A percentile compares a stretch with the other conserved stretches of the same genome.
Evolutionary conservation across 1,284 basidiomycete genomes (phyloP).

Genomic region (Papiliotrema laurentii): DNA sequence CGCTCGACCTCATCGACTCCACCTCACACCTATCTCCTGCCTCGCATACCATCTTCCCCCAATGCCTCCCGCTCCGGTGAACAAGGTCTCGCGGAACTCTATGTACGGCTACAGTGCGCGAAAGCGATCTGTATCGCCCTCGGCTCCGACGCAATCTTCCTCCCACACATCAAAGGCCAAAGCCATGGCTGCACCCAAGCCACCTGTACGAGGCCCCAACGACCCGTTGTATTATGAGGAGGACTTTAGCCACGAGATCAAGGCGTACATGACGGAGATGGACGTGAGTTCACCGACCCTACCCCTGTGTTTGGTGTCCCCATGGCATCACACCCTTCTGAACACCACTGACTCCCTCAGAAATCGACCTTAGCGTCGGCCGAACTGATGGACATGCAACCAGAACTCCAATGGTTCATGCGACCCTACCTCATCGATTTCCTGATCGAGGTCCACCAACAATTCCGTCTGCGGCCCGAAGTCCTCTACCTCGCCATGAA

Average conservation of each 20-base stretch:
- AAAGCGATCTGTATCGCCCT: conserved; percentile 39
- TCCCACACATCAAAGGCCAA: not conserved
- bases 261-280: conserved; percentile 92
- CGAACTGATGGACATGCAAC: conserved; percentile 97
- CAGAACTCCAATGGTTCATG: conserved; percentile 96
- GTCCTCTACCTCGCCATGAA: conserved; percentile 97
- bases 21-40: no score
- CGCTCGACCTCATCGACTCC: no score
- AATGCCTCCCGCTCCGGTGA: conserved; percentile 41
- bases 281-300: conserved; percentile 68
- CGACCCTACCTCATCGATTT: conserved; percentile 99
- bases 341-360: conserved; percentile 49
- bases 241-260: conserved; percentile 91
- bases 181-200: not conserved
- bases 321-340: not conserved
- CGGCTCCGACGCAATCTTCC: conserved; percentile 3
- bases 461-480: conserved; percentile 92
- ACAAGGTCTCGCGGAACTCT: conserved; percentile 37
- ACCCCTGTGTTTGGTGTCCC: no score
- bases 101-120: conserved; percentile 38
- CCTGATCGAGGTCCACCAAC: conserved; percentile 96
- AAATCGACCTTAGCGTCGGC: conserved; percentile 78
- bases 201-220: conserved; percentile 19
- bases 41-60: no score
- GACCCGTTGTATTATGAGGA: conserved; percentile 62